Base-by-base conservation (phyloP, 2,329 filamentous ascomycete genomes). In the Acrocalymma vagum region DNA sequence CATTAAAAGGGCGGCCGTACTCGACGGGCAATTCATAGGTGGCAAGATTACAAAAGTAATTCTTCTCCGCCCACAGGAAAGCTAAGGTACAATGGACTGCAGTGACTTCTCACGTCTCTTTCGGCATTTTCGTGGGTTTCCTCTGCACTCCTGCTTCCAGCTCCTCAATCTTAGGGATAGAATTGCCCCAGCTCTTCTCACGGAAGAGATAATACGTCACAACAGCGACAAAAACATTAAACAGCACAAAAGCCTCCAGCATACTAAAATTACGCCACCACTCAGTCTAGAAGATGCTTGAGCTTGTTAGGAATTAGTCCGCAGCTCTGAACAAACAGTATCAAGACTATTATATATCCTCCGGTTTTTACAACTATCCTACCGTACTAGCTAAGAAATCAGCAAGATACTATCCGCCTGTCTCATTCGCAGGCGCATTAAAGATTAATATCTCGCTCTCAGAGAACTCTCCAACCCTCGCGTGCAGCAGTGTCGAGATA, bases 231-330 rank as follows among this genome's bases (percentile, higher is more conserved):
- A 65, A 62, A 29, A 87, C 77, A 53, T 88, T 85, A 63, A 88
- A 85, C 1, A 71, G 45, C 26, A 88, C 77, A 54, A 79, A 89
- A 0, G 73, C 82, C 81, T 82, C 88, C 62, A 88, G 73, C 26
- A 88, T 73, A 2, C 85, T 86, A 44, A 82, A 88, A 59, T 89
- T 86, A 34, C 85, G 74, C 85, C 85, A 88, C 3, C 81, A 66
- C 16, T 79, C 65, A 1, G 52, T 47, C 56, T 68, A 81, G 42
- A 63, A 62, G 42, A 76, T 75, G 17, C 62, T 60, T 6, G 72
- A 63, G 3, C 48, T 35, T 0, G 55, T 56, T 22, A 82, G 62
- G 66, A 74, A 81, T 16, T 71, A 66, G 49, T 82, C 74, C 0
- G 78, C 75, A 8, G 26, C 50, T 5, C 28, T 48, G 9, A 79